Evolutionary conservation across 2,329 filamentous ascomycete species (phyloP).

Genomic region (Diaporthe vaccinii): DNA sequence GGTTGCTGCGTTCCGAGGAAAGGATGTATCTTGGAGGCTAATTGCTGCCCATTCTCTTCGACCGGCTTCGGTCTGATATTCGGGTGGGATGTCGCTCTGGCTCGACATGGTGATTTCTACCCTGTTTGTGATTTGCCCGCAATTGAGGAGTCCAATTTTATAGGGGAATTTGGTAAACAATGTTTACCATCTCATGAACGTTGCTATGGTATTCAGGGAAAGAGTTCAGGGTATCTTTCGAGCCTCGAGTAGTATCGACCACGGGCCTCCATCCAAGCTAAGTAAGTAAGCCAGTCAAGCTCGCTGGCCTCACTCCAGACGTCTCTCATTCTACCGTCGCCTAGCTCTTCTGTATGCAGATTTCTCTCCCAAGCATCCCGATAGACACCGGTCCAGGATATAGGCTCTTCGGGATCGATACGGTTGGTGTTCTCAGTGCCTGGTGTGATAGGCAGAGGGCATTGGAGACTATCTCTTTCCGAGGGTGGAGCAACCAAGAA

Average conservation of each 20-base stretch:
- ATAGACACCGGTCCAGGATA: slow-evolving; percentile 21
- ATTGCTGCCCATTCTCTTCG: no score
- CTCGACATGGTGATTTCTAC: no score
- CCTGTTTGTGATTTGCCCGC: no score
- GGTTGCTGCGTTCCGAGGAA: no score
- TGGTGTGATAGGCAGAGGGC: not conserved
- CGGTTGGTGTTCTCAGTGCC: not conserved
- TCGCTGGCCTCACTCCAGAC: not conserved
- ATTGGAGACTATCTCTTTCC: not conserved
- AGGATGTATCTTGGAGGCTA: no score
- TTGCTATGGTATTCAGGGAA: not conserved
- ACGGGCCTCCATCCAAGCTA: not conserved
- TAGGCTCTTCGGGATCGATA: slow-evolving; percentile 7
- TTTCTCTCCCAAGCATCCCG: not conserved
- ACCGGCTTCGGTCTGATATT: no score
- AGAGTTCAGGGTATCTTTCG: not conserved
- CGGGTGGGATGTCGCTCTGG: no score
- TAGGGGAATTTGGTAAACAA: not conserved
- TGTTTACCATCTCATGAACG: not conserved
- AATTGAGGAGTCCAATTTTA: not conserved
- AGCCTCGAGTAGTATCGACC: slow-evolving; percentile 3
- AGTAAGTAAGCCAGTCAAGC: not conserved
- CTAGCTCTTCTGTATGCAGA: not conserved
- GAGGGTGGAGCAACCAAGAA: not conserved
- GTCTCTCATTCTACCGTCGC: not conserved